Conservation (phyloP, 139 green algal genomes). For the Chlamydomonas schloesseri region DNA sequence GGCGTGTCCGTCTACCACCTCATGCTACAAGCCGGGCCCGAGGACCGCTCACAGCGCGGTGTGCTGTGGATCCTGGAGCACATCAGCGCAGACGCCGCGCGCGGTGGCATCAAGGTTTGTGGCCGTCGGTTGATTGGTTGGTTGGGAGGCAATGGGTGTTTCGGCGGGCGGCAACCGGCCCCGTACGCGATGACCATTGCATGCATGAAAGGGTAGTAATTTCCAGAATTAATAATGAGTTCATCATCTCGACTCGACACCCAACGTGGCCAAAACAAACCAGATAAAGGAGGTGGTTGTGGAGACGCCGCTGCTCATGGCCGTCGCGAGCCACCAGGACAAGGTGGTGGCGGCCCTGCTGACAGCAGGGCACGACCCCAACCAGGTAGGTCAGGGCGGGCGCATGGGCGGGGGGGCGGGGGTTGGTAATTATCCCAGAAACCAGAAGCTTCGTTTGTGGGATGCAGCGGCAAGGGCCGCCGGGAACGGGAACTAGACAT, state of each 20-base stretch:
- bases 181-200: no score
- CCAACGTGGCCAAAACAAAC: no score
- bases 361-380: constrained; percentile 21
- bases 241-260: no score
- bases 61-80: neutral
- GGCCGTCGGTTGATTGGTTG: neutral
- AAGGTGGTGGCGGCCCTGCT: constrained; percentile 35
- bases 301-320: constrained; percentile 44
- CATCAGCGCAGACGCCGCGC: neutral
- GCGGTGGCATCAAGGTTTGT: neutral
- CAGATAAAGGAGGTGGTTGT: neutral
- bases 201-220: no score
- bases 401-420: neutral
- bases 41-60: neutral
- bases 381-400: neutral
- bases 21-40: neutral
- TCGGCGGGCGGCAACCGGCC: no score
- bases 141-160: no score
- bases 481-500: no score
- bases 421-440: neutral
- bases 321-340: constrained; percentile 28
- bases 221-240: no score
- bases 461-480: no score
- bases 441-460: no score
- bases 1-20: constrained; percentile 42